These are phyloP conservation scores for Tephrocybe sp. DNA, from an alignment of 768 basidiomycete genomes.

Conservation along the genomic window DNA sequence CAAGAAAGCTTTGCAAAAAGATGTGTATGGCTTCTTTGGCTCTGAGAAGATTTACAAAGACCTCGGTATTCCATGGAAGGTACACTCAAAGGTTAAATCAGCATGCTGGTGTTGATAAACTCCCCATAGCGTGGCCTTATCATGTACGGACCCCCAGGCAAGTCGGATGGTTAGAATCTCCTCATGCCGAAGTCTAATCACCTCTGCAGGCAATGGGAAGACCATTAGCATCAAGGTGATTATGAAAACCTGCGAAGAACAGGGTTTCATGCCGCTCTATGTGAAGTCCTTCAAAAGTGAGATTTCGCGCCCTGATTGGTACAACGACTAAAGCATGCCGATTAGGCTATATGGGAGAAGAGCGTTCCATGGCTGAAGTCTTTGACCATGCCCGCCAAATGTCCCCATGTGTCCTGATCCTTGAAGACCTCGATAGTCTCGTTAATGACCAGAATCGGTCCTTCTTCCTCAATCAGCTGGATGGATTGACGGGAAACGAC, in stretches of 20 bases:
- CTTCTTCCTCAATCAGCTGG: slow-evolving; percentile 87
- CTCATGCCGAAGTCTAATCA: neutral
- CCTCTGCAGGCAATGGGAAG: slow-evolving; percentile 69
- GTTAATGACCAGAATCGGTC: slow-evolving; percentile 79
- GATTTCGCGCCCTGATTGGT: neutral
- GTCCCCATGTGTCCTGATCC: slow-evolving; percentile 64
- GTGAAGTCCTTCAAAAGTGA: slow-evolving; percentile 79
- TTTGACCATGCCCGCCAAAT: slow-evolving; percentile 74
- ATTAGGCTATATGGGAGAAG: slow-evolving; percentile 62
- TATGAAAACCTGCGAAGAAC: slow-evolving; percentile 69
- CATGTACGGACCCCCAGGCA: slow-evolving; percentile 80
- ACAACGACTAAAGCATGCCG: neutral
- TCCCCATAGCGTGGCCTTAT: slow-evolving; percentile 70
- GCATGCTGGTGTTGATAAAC: neutral
- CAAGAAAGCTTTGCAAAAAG: slow-evolving; percentile 69
- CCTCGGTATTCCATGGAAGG: slow-evolving; percentile 84
- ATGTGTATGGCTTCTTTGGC: slow-evolving; percentile 79
- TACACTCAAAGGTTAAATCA: slow-evolving; percentile 18
- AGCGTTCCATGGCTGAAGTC: slow-evolving; percentile 62
- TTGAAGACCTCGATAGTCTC: slow-evolving; percentile 69
- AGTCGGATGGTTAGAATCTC: slow-evolving; percentile 5
- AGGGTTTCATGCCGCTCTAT: slow-evolving; percentile 70
- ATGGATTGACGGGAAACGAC: slow-evolving; percentile 78
- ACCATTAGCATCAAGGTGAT: slow-evolving; percentile 82
- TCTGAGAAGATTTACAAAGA: slow-evolving; percentile 73